phyloP scores from a whole-genome alignment of 2,329 filamentous ascomycete species.

The Fusarium pininemorale region DNA sequence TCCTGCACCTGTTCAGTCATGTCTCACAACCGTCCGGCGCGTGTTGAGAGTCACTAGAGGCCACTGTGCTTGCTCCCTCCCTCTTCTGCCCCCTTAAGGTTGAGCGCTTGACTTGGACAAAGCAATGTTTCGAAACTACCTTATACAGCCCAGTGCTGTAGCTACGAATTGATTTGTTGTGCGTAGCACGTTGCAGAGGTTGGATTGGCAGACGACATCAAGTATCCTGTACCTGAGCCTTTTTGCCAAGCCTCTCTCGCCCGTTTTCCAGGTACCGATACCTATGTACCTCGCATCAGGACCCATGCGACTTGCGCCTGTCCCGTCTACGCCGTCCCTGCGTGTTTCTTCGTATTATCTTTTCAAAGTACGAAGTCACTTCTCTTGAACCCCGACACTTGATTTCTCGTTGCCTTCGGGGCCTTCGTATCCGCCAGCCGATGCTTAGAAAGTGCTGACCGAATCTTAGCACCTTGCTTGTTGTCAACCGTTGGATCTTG shows the following conservation, averaged over 20 bases:
- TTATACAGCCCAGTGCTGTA: background rate
- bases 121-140: conserved; percentile 16
- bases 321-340: conserved; percentile 29
- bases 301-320: conserved; percentile 36
- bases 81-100: background rate
- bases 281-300: conserved; percentile 36
- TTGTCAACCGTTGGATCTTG: conserved; percentile 2
- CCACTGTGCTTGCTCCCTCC: background rate
- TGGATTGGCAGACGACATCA: conserved; percentile 12
- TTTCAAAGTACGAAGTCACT: conserved; percentile 20
- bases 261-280: conserved; percentile 35
- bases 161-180: conserved; percentile 4
- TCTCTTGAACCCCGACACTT: conserved; percentile 19
- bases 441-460: conserved; percentile 20
- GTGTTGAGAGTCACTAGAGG: background rate
- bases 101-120: conserved; percentile 1
- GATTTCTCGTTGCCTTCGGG: conserved; percentile 13
- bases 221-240: conserved; percentile 10
- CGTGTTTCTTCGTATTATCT: conserved; percentile 40
- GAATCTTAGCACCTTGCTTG: background rate
- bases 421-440: conserved; percentile 28
- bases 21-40: conserved; percentile 16
- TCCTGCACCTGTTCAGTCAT: conserved; percentile 4
- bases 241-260: conserved; percentile 20
- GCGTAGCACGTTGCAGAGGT: conserved; percentile 16